These are phyloP conservation scores for Talaromyces rugulosus DNA, from an alignment of 2,329 filamentous ascomycete genomes.

Conservation along the genomic window DNA sequence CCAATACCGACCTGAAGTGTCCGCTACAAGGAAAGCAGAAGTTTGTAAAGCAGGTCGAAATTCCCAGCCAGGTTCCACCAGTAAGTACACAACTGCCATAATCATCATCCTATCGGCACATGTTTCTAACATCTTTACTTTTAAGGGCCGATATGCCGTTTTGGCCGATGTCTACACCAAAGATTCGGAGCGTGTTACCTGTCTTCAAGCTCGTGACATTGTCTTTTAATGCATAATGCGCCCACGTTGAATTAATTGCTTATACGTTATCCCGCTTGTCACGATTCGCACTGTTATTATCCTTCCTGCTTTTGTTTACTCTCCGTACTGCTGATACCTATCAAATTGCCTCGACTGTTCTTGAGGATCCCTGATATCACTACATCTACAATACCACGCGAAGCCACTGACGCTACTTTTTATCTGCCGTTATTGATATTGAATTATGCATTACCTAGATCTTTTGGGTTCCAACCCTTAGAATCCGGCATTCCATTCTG, in stretches of 20 bases:
- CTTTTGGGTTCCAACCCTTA: background rate
- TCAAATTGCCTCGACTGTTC: background rate
- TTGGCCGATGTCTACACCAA: constrained; percentile 76
- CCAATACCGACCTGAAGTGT: constrained; percentile 84
- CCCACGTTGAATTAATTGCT: constrained; percentile 5
- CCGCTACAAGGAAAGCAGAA: constrained; percentile 73
- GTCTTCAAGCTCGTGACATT: constrained; percentile 63
- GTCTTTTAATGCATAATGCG: constrained; percentile 21
- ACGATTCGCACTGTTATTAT: background rate
- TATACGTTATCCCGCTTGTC: background rate
- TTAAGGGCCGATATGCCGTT: constrained; percentile 83
- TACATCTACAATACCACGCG: background rate
- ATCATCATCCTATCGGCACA: background rate
- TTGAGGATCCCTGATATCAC: background rate
- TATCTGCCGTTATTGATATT: background rate
- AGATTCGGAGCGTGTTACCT: constrained; percentile 74
- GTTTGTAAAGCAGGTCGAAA: constrained; percentile 75
- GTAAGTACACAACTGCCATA: constrained; percentile 51
- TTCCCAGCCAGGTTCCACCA: constrained; percentile 83
- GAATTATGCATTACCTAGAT: background rate
- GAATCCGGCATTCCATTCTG: background rate
- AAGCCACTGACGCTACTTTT: background rate
- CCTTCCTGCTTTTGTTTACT: background rate
- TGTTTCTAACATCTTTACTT: background rate
- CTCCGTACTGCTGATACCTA: background rate